Percentiles rank a stretch among this genome's conserved stretches.
phyloP scores from a whole-genome alignment of 1,284 basidiomycete genomes.

The Thelephora terrestris region DNA sequence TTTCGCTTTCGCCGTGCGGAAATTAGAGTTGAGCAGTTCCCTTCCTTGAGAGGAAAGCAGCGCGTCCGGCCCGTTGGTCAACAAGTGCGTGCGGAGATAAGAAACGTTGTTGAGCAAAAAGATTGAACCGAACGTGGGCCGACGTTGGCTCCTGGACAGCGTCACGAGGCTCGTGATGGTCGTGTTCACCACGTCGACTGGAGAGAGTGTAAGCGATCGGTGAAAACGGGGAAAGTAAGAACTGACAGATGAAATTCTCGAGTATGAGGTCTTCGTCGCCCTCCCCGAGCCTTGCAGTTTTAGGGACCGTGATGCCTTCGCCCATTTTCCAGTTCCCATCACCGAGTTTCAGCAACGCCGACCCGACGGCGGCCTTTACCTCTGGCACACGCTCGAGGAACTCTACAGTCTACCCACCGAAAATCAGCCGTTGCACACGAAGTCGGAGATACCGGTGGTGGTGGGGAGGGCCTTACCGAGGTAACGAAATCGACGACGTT shows the following conservation, averaged over 20 bases:
- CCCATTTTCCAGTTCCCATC: conserved; percentile 88
- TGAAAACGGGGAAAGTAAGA: neutral
- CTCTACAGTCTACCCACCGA: conserved; percentile 40
- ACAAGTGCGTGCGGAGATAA: conserved; percentile 49
- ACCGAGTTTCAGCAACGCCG: conserved; percentile 56
- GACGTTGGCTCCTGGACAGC: conserved; percentile 50
- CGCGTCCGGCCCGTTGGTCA: conserved; percentile 34
- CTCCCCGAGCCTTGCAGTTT: conserved; percentile 35
- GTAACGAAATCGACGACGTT: conserved; percentile 53
- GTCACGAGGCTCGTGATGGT: conserved; percentile 47
- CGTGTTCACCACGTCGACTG: conserved; percentile 63
- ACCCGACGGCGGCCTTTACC: conserved; percentile 52
- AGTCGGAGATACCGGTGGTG: conserved; percentile 1
- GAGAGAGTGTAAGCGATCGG: conserved; percentile 1
- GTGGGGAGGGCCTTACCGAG: conserved; percentile 36
- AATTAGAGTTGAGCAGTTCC: conserved; percentile 54
- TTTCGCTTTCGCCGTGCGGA: conserved; percentile 66
- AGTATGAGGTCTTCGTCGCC: conserved; percentile 50
- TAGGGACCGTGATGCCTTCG: conserved; percentile 57
- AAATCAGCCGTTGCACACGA: neutral
- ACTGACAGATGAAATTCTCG: conserved; percentile 66
- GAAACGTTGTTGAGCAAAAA: conserved; percentile 73
- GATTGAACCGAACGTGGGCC: conserved; percentile 59
- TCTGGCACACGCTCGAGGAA: conserved; percentile 62
- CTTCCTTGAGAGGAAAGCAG: conserved; percentile 52